Conservation (phyloP, 768 basidiomycete species). For the Tylopilus plumbeoviolaceoides region DNA sequence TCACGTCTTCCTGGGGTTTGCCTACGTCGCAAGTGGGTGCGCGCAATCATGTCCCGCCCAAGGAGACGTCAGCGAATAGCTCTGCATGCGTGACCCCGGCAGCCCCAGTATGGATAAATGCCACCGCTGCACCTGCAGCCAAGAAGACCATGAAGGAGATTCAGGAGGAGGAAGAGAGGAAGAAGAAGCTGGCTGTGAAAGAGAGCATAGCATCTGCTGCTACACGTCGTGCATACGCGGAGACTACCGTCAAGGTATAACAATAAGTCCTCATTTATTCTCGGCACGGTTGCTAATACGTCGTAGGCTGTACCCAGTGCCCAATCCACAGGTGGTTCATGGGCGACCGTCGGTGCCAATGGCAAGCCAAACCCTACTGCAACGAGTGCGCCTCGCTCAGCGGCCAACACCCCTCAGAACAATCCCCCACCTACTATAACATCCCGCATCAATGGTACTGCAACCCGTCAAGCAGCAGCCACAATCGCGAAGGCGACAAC, state of each 20-base stretch:
- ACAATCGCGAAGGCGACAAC: conserved; percentile 29
- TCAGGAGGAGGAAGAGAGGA: conserved; percentile 91
- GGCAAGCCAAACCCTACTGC: conserved; percentile 51
- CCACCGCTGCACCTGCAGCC: conserved; percentile 45
- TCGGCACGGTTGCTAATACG: conserved; percentile 2
- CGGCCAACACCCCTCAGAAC: conserved; percentile 27
- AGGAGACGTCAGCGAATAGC: conserved; percentile 36
- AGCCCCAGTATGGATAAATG: conserved; percentile 70
- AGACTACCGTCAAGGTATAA: conserved; percentile 69
- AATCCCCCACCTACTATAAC: conserved; percentile 29
- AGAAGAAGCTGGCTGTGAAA: conserved; percentile 65
- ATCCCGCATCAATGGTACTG: conserved; percentile 36
- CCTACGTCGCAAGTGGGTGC: conserved; percentile 77
- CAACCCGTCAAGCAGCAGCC: conserved; percentile 36
- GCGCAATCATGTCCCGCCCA: conserved; percentile 37
- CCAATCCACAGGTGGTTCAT: conserved; percentile 50
- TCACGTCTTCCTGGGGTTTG: conserved; percentile 79
- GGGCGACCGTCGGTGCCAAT: conserved; percentile 83
- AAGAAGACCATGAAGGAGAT: conserved; percentile 99
- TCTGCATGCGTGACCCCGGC: conserved; percentile 30
- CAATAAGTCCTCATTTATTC: neutral
- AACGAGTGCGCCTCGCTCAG: conserved; percentile 33
- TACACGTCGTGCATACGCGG: conserved; percentile 72
- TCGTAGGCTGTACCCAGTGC: conserved; percentile 31
- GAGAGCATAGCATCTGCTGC: conserved; percentile 55